Conservation (phyloP, 2,329 filamentous ascomycete genomes). For the Magnaporthales sp. region DNA sequence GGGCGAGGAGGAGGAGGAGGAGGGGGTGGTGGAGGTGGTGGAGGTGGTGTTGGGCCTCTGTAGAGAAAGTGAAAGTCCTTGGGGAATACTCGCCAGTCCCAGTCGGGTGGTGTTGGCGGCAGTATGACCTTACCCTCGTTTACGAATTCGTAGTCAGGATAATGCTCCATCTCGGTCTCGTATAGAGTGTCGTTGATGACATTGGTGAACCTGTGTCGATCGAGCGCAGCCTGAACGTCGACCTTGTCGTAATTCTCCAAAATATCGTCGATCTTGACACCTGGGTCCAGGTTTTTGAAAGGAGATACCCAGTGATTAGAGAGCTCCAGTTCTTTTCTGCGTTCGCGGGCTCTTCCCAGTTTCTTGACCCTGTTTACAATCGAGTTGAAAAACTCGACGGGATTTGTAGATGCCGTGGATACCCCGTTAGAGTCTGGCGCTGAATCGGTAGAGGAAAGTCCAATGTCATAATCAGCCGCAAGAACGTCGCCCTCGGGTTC, state of each 20-base stretch:
- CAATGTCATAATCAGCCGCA: background rate
- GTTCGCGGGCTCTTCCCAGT: background rate
- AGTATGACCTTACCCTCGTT: constrained; percentile 1
- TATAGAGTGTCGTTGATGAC: background rate
- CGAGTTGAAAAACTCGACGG: background rate
- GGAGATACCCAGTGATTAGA: background rate
- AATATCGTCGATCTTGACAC: background rate
- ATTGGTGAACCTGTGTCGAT: background rate
- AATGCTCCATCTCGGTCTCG: background rate
- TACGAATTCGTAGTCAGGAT: background rate
- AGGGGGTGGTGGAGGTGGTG: background rate
- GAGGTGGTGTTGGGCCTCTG: background rate
- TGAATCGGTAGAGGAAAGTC: background rate
- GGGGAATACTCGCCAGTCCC: background rate
- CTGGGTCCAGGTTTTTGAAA: background rate
- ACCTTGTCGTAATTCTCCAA: background rate
- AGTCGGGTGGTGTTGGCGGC: background rate
- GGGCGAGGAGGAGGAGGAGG: background rate
- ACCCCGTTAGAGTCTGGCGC: background rate
- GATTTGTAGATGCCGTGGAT: background rate
- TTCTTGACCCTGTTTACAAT: background rate
- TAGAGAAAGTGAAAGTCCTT: background rate
- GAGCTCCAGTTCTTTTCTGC: background rate
- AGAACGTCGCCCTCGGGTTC: background rate
- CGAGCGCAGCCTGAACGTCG: background rate